Conservation (phyloP, 768 basidiomycete genomes). For the Tubosaeta sp. region DNA sequence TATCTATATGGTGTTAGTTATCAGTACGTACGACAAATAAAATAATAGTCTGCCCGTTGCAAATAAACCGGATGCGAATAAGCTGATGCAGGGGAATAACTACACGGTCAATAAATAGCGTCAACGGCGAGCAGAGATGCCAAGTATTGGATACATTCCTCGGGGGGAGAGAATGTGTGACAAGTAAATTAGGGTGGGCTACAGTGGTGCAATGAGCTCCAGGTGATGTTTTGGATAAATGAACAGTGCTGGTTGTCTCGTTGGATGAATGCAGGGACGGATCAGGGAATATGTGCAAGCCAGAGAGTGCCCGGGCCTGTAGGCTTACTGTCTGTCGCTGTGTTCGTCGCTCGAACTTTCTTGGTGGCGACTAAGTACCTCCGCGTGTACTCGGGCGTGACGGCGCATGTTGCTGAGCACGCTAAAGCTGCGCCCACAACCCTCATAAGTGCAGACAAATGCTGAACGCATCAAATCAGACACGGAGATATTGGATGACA, state of each 20-base stretch:
- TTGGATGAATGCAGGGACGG: constrained; percentile 5
- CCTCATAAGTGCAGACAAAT: constrained; percentile 68
- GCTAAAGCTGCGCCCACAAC: constrained; percentile 78
- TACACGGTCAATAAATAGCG: constrained; percentile 13
- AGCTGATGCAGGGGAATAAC: constrained; percentile 9
- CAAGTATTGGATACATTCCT: constrained; percentile 17
- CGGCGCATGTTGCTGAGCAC: constrained; percentile 88
- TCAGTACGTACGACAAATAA: constrained; percentile 15
- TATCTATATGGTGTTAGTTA: constrained; percentile 12
- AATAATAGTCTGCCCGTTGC: constrained; percentile 9
- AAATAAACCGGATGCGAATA: constrained; percentile 13
- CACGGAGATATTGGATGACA: constrained; percentile 5
- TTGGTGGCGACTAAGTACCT: constrained; percentile 28
- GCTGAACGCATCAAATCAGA: constrained; percentile 40
- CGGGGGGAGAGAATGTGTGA: constrained; percentile 4
- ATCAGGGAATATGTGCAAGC: constrained; percentile 6
- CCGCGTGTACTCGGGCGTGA: constrained; percentile 70
- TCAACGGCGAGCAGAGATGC: not conserved
- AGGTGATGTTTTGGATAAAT: constrained; percentile 1
- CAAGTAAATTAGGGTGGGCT: constrained; percentile 3
- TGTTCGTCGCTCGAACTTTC: constrained; percentile 46
- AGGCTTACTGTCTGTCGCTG: constrained; percentile 33
- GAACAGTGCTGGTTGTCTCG: constrained; percentile 3
- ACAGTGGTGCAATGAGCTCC: constrained; percentile 5
- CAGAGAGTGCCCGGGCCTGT: constrained; percentile 15